Base-by-base conservation (phyloP, 2,329 filamentous ascomycete genomes). In the Aaosphaeria pasadenensis region DNA sequence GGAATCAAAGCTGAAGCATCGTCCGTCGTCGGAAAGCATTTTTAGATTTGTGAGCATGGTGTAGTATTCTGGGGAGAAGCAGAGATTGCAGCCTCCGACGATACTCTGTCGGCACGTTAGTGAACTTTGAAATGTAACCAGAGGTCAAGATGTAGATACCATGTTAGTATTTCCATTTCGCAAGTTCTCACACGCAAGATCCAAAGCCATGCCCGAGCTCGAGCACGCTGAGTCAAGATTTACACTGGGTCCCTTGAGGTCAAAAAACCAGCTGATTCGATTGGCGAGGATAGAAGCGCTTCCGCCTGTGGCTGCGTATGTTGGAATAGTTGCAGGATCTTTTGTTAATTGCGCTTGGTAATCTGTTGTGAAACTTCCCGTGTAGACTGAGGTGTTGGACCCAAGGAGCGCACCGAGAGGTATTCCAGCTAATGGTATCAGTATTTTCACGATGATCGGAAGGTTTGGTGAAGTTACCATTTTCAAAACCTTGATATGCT, bases 141-240 rank as follows among this genome's bases (percentile, higher is more conserved):
- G 17, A 24, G 17, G 17, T 24, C 5, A 24, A 38, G 6, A 11
- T 9, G 30, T 13, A 29, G 11, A 13, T 35, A 46, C 44, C 39
- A 49, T 41, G 11, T 45, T 32, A 3, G 33, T n/a, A n/a, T 36
- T n/a, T 3, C 33, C 33, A 4, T n/a, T 9, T n/a, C 33, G 33
- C 11, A 58, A 36, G 1, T 39, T 42, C 13, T 45, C 31, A 5
- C 43, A 39, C 6, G 55, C 55, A 5, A 43, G 11, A 38, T 57
- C 64, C 53, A 48, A 58, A 28, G 51, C 67, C 51, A 9, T 63
- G 30, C 70, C 32, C 42, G 55, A 58, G 1, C 58, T 61, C 0
- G 62, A 66, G 45, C 68, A 71, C 1, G 62, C 68, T 4, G 69
- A 70, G 35, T 70, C 66, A 17, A 71, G 40, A 32, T 59, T 66